Base-by-base conservation (phyloP, 1,284 basidiomycete genomes). In the Trichosporon asahii region DNA sequence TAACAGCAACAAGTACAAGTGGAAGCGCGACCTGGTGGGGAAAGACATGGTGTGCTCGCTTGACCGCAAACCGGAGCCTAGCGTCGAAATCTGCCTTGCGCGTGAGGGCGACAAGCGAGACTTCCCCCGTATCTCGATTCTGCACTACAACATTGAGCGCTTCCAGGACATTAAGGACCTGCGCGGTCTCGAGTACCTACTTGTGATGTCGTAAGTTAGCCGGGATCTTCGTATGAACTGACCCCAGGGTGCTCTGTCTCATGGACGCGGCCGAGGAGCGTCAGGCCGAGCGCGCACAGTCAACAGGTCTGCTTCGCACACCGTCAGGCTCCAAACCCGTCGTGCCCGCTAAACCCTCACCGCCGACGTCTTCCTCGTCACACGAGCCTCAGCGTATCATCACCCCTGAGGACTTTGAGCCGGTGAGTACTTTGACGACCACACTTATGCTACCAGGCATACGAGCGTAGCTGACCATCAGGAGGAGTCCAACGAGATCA, bases 131-230 rank as follows among this genome's bases (percentile, higher is more conserved):
- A 66, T 83, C 25, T 78, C 81, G 72, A 77, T 83, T 2, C 65
- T 83, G 66, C 80, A 83, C 66, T 83, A 83, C 72, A 83, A 83
- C 68, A 74, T 84, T 33, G 80, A 83, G n/a, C 74, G 83, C 27
- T 84, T 84, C 69, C 29, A 66, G 11, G 82, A 83, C 57, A 82
- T 83, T 68, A 75, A n/a, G 64, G 83, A 84, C 71, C 31, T 79
- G 33, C 75, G 82, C 25, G 83, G 83, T 31, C 72, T 82, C 23
- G 81, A 82, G 72, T 79, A 79, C 21, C 55, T 82, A 14, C 72
- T 82, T 2, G 74, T 76, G 5, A 72, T 77, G 11, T 79, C 74
- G 80, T 81, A 55, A 55, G 76, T 66, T 18, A n/a, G 4, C 18
- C 1, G 7, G 15, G 25, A 27, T 14, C 8, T 40, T 7, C n/a